Conservation (phyloP, 2,329 filamentous ascomycete species). For the Ascochyta rabiei region DNA sequence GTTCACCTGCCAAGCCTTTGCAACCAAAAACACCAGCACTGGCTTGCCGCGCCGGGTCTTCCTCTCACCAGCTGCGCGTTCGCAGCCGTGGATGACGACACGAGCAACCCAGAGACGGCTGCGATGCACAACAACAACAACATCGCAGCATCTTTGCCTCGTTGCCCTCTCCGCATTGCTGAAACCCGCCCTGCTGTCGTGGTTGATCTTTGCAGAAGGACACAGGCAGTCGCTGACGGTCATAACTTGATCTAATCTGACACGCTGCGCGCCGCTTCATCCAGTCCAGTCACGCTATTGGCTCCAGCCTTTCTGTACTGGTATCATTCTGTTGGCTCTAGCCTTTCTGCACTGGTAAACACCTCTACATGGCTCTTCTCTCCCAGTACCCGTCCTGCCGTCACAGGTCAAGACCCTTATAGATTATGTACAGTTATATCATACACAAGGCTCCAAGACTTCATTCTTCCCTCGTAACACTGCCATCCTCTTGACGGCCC, state of each 20-base stretch:
- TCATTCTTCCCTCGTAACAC: constrained; percentile 63
- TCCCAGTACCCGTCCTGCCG: too few relatives aligned
- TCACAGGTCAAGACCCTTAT: not conserved
- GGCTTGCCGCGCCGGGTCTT: constrained; percentile 14
- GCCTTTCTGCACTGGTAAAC: too few relatives aligned
- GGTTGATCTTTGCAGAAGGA: constrained; percentile 32
- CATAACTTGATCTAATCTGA: constrained; percentile 70
- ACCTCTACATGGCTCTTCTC: too few relatives aligned
- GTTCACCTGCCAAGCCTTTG: constrained; percentile 4
- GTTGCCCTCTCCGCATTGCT: constrained; percentile 18
- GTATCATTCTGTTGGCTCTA: not conserved
- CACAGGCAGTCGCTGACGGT: constrained; percentile 53
- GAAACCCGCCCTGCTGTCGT: constrained; percentile 30
- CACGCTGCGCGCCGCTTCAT: constrained; percentile 29
- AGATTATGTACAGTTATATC: constrained; percentile 1
- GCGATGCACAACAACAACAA: constrained; percentile 9
- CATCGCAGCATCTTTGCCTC: constrained; percentile 8
- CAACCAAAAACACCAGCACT: not conserved
- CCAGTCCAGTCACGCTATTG: not conserved
- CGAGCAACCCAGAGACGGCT: constrained; percentile 40
- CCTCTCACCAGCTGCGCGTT: constrained; percentile 20
- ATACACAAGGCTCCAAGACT: not conserved
- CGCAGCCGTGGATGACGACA: constrained; percentile 45
- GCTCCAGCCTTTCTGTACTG: not conserved
- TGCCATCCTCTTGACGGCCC: constrained; percentile 66